Evolutionary conservation across 2,329 filamentous ascomycete species (phyloP).

Genomic region (Xylariomycetidae sp.): DNA sequence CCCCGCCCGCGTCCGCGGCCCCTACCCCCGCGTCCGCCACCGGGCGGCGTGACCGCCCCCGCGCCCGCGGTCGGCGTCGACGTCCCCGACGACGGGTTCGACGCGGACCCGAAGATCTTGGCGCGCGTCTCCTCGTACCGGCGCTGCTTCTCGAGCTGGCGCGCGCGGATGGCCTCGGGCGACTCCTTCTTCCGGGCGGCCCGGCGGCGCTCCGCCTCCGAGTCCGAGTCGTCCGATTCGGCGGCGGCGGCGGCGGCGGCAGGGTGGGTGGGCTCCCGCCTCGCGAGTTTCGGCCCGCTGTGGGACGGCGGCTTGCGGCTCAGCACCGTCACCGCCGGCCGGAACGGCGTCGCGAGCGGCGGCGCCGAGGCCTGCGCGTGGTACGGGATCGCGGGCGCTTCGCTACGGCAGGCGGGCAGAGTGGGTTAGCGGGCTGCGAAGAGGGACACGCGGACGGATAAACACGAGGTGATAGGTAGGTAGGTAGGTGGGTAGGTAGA

Average conservation of each 20-base stretch:
- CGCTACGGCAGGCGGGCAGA: conserved; percentile 40
- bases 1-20: conserved; percentile 40
- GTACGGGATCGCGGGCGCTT: conserved; percentile 48
- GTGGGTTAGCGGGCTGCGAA: neutral
- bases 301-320: conserved; percentile 69
- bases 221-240: conserved; percentile 49
- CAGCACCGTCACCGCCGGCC: conserved; percentile 76
- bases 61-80: conserved; percentile 44
- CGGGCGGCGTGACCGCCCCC: conserved; percentile 58
- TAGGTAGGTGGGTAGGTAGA: conserved; percentile 2
- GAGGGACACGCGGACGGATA: no score
- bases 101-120: conserved; percentile 40
- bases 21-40: conserved; percentile 43
- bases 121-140: conserved; percentile 86
- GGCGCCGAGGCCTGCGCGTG: conserved; percentile 50
- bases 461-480: neutral
- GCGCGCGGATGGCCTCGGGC: conserved; percentile 70
- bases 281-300: conserved; percentile 41
- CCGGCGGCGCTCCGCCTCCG: conserved; percentile 57
- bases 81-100: conserved; percentile 44
- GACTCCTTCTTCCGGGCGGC: conserved; percentile 59
- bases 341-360: conserved; percentile 63
- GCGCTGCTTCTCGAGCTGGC: conserved; percentile 81
- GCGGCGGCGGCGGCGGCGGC: conserved; percentile 41
- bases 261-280: conserved; percentile 48